These are phyloP conservation scores for Phytophthora parvispora DNA, from an alignment of 352 stramenopile species.

Conservation along the genomic window DNA sequence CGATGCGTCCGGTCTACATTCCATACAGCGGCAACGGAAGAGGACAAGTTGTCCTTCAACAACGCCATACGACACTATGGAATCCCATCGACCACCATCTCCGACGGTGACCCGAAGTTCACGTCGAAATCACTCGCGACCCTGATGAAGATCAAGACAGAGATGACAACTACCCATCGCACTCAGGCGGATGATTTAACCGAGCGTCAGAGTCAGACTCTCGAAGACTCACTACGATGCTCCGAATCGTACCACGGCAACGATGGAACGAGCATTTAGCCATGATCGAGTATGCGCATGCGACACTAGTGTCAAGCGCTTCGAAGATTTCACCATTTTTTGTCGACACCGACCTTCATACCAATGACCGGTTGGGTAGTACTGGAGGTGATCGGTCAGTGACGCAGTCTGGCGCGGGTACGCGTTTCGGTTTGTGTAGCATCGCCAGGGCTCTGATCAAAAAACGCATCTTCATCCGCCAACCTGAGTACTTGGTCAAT, in stretches of 20 bases:
- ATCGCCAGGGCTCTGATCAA: conserved; percentile 2
- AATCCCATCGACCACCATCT: too few relatives aligned
- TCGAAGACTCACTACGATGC: not conserved
- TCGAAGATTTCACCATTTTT: not conserved
- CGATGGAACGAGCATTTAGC: not conserved
- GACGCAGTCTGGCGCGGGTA: too few relatives aligned
- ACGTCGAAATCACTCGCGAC: not conserved
- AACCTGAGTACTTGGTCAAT: not conserved
- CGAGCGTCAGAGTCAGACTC: not conserved
- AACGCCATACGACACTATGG: too few relatives aligned
- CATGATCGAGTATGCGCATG: not conserved
- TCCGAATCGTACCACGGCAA: not conserved
- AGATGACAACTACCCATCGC: not conserved
- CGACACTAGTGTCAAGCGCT: not conserved
- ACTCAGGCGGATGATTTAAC: not conserved
- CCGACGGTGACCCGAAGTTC: not conserved
- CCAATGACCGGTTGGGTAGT: not conserved
- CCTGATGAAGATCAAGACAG: not conserved
- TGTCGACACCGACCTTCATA: too few relatives aligned
- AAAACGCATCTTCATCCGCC: not conserved
- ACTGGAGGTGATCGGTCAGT: too few relatives aligned
- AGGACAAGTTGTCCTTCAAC: too few relatives aligned
- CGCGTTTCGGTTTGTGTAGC: too few relatives aligned
- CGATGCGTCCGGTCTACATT: too few relatives aligned
- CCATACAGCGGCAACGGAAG: too few relatives aligned